phyloP scores from a whole-genome alignment of 371 early-diverging fungal species.

The Dentiscutata heterogama region DNA sequence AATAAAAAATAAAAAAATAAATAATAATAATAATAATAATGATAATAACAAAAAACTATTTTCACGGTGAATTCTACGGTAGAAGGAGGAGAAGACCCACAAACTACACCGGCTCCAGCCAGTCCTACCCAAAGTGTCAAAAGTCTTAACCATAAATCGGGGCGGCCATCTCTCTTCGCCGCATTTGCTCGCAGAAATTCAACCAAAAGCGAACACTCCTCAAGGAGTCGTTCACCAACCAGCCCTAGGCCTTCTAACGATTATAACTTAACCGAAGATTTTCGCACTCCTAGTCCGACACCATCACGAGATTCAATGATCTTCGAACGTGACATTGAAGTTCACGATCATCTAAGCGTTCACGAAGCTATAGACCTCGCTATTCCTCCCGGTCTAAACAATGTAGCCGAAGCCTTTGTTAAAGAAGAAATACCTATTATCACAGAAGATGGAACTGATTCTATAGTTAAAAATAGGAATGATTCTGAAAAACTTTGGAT shows the following conservation, averaged over 20 bases:
- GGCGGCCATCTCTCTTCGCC: conserved; percentile 35
- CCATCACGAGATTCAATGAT: conserved; percentile 45
- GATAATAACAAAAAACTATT: background rate
- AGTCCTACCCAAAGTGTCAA: conserved; percentile 39
- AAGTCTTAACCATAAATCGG: conserved; percentile 12
- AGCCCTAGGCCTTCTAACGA: conserved; percentile 45
- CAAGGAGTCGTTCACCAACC: conserved; percentile 41
- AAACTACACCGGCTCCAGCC: conserved; percentile 24
- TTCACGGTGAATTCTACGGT: background rate
- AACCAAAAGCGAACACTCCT: conserved; percentile 40
- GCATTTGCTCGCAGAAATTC: conserved; percentile 45
- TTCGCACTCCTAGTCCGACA: conserved; percentile 41
- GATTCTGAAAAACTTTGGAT: background rate
- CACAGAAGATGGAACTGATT: background rate
- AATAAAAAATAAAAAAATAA: background rate
- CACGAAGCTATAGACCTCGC: conserved; percentile 45
- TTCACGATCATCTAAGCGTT: conserved; percentile 41
- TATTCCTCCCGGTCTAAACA: conserved; percentile 38
- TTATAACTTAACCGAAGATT: conserved; percentile 14
- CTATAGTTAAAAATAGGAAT: too few species aligned
- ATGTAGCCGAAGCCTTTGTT: conserved; percentile 38
- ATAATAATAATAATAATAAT: background rate
- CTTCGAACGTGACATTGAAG: conserved; percentile 40
- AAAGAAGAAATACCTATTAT: conserved; percentile 36
- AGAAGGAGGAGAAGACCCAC: conserved; percentile 38